Evolutionary conservation across 1,284 basidiomycete species (phyloP), one percentile per base, ranked within the genome.

Genomic region (Tranzscheliella williamsii): DNA sequence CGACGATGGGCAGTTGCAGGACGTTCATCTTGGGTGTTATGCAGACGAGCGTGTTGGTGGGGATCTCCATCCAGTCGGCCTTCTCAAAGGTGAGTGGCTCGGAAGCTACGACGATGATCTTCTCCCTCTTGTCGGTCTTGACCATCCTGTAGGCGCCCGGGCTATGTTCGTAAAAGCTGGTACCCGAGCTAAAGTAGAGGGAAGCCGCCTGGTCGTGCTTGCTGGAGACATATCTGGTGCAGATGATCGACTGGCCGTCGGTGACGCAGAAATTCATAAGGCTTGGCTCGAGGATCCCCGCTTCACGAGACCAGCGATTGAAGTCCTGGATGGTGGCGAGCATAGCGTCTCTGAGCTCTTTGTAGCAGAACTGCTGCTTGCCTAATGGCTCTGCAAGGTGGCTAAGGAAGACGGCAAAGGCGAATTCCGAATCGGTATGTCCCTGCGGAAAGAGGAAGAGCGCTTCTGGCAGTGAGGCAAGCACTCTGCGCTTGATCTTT

Each of bases 241-340:
- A 93, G 13, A 98, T 85, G 13, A 98, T 90, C 36, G 87, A 90
- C 70, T 90, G 84, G 2, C 94, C 94, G 73, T 97, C 94, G 2
- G 91, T 91, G 21, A 97, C 87, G 70, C 91, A 93, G 75, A 95
- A 98, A 77, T 97, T 98, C 87, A 94, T 85, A 51, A 96, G 79
- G 67, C 88, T 90, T 12, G 93, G 93, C 84, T 73, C 55, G 12
- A 41, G 11, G 9, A 73, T 66, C 12, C 60, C 67, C 7, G 66
- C 68, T 21, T 70, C 55, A 16, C 49, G 47, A 0, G 65, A 46
- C 73, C 73, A 75, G 0, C 24, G 36, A 39, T 75, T 75, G 18
- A 75, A 63, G 29, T 72, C 64, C 17, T 32, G 32, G 35, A 75
- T 75, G 11, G 73, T 75, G 11, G 43, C 40, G n/a, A 72, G 40